A percentile compares a stretch with the other conserved stretches of the same genome.
These are phyloP conservation scores for Penicillium argentinense DNA, from an alignment of 495 filamentous ascomycete species.

Conservation along the genomic window DNA sequence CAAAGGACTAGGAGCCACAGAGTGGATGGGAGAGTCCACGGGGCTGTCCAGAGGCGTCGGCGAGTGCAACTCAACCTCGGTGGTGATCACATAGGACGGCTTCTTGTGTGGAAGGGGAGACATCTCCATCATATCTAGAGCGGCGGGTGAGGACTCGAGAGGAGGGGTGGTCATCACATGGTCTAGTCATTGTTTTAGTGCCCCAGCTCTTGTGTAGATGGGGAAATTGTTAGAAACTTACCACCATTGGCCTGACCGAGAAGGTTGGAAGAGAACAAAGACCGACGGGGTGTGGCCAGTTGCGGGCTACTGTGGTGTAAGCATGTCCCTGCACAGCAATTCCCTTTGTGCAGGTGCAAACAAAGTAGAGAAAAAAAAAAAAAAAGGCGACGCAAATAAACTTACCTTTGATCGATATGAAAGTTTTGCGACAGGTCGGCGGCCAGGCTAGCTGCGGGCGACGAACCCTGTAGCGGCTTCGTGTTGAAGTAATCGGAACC, in stretches of 20 bases:
- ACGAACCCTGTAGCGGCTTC: constrained; percentile 76
- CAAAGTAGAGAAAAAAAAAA: too few relatives aligned
- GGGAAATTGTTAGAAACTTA: too few relatives aligned
- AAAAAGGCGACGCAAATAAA: too few relatives aligned
- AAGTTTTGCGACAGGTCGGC: constrained; percentile 97
- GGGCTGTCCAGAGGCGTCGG: constrained; percentile 58
- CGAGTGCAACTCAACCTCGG: constrained; percentile 63
- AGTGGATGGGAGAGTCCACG: constrained; percentile 50
- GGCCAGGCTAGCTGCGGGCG: constrained; percentile 83
- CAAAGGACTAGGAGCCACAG: constrained; percentile 39
- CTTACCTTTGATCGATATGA: constrained; percentile 86
- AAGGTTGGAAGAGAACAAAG: constrained; percentile 83
- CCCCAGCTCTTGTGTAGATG: background rate
- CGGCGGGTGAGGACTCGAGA: constrained; percentile 77
- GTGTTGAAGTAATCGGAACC: constrained; percentile 73
- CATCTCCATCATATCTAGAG: constrained; percentile 87
- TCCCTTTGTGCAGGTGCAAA: too few relatives aligned
- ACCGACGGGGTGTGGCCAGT: constrained; percentile 85
- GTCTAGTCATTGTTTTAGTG: constrained; percentile 27
- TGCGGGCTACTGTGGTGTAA: constrained; percentile 67
- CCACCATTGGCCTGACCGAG: constrained; percentile 69
- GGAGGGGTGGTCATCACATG: constrained; percentile 83
- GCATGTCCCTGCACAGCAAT: too few relatives aligned
- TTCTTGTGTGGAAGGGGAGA: constrained; percentile 97
- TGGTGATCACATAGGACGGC: constrained; percentile 56